These are phyloP conservation scores for Coemansia javaensis DNA, from an alignment of 192 early-diverging fungal genomes.

Conservation along the genomic window DNA sequence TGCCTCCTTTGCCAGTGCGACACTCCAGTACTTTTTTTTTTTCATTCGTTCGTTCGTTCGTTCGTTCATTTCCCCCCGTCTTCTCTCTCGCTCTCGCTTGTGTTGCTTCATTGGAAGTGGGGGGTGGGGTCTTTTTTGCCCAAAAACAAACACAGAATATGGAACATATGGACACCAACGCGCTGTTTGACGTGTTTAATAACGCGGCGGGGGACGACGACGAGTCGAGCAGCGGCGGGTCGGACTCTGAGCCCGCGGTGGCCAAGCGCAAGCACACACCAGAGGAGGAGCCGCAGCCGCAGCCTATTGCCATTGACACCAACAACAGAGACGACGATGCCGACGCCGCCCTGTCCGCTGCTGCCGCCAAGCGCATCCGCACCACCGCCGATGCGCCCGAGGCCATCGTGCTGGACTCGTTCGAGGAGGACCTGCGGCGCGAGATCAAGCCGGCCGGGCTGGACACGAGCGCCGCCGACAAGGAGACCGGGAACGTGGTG, in stretches of 20 bases:
- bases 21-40: too few relatives aligned
- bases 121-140: too few relatives aligned
- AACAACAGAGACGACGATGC: constrained; percentile 3
- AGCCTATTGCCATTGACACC: background rate
- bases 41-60: too few relatives aligned
- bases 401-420: constrained; percentile 61
- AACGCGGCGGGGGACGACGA: constrained; percentile 26
- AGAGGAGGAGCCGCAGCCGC: background rate
- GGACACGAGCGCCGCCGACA: constrained; percentile 50
- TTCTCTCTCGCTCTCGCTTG: too few relatives aligned
- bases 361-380: constrained; percentile 21
- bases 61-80: too few relatives aligned
- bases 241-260: constrained; percentile 1
- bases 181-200: constrained; percentile 48
- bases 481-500: constrained; percentile 47
- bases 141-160: too few relatives aligned
- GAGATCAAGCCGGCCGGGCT: constrained; percentile 59
- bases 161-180: constrained; percentile 27
- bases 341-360: background rate
- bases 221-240: constrained; percentile 22
- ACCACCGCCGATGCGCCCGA: constrained; percentile 1
- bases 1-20: too few relatives aligned
- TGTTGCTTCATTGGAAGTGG: too few relatives aligned
- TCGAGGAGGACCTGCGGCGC: constrained; percentile 64
- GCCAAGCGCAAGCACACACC: background rate